Conservation (phyloP, 805 yeast species). For the Schizosaccharomyces lindneri region DNA sequence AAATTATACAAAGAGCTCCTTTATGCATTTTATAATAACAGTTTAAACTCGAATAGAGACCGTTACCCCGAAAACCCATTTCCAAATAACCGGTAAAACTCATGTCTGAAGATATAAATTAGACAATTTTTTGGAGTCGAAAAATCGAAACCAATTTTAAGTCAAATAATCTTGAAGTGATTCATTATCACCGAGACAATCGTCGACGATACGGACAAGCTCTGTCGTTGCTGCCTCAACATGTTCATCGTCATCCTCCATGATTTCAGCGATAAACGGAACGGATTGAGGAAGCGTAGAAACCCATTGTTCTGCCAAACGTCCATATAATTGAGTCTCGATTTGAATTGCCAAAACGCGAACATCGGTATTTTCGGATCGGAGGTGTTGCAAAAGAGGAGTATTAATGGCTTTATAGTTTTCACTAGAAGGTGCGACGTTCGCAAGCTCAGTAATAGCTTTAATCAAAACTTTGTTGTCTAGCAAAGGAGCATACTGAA, state of each 20-base stretch:
- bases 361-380: constrained; percentile 5
- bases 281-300: constrained; percentile 75
- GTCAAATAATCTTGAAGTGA: constrained; percentile 39
- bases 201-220: constrained; percentile 72
- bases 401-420: constrained; percentile 50
- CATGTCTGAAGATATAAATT: not conserved
- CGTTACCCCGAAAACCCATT: too few relatives aligned
- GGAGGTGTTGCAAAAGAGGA: constrained; percentile 38
- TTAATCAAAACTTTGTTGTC: constrained; percentile 31
- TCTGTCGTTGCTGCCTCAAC: constrained; percentile 87
- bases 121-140: not conserved
- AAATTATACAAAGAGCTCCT: not conserved
- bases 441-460: constrained; percentile 52
- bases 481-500: constrained; percentile 13
- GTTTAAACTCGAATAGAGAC: too few relatives aligned
- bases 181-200: constrained; percentile 53
- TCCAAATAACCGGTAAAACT: not conserved
- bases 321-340: constrained; percentile 59
- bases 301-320: constrained; percentile 89
- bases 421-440: constrained; percentile 30
- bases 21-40: too few relatives aligned
- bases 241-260: constrained; percentile 86
- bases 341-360: constrained; percentile 62
- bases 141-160: constrained; percentile 14
- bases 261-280: constrained; percentile 80